phyloP scores from a whole-genome alignment of 352 stramenopile species.

The Phytophthora pluvialis region DNA sequence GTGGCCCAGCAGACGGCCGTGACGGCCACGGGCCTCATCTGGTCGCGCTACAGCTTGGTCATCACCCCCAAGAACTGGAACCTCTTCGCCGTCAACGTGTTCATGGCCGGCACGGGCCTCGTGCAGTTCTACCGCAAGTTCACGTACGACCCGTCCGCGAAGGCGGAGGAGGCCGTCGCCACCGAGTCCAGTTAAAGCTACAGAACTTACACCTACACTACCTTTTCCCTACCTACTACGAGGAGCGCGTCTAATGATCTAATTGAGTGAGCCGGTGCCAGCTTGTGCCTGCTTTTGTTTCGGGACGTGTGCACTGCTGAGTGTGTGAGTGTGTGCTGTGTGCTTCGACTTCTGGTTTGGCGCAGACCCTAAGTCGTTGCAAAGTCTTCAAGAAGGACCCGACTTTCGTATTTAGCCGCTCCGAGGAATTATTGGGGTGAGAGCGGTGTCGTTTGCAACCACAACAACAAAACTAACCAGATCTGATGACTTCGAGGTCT shows the following conservation, averaged over 20 bases:
- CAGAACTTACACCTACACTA: slow-evolving; percentile 11
- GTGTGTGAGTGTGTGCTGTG: not conserved
- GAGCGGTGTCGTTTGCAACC: too few species aligned
- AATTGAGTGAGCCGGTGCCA: slow-evolving; percentile 7
- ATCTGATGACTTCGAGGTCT: too few species aligned
- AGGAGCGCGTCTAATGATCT: slow-evolving; percentile 8
- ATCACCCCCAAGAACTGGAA: slow-evolving; percentile 94
- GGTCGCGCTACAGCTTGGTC: slow-evolving; percentile 89
- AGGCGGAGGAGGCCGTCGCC: slow-evolving; percentile 8
- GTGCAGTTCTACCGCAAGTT: slow-evolving; percentile 65
- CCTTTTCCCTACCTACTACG: slow-evolving; percentile 1
- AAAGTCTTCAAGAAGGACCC: too few species aligned
- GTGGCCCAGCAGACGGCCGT: slow-evolving; percentile 83
- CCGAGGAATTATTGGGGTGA: too few species aligned
- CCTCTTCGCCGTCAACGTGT: slow-evolving; percentile 90
- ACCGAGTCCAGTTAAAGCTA: slow-evolving; percentile 17
- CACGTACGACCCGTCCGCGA: slow-evolving; percentile 21
- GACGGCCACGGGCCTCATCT: slow-evolving; percentile 86
- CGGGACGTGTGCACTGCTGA: not conserved
- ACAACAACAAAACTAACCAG: too few species aligned
- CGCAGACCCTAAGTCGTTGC: too few species aligned
- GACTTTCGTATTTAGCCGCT: too few species aligned
- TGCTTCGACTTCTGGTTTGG: not conserved
- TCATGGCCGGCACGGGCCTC: slow-evolving; percentile 89
- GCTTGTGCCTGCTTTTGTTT: not conserved